Conservation (phyloP, 495 filamentous ascomycete species). For the Hypoxylon lienhwacheense region DNA sequence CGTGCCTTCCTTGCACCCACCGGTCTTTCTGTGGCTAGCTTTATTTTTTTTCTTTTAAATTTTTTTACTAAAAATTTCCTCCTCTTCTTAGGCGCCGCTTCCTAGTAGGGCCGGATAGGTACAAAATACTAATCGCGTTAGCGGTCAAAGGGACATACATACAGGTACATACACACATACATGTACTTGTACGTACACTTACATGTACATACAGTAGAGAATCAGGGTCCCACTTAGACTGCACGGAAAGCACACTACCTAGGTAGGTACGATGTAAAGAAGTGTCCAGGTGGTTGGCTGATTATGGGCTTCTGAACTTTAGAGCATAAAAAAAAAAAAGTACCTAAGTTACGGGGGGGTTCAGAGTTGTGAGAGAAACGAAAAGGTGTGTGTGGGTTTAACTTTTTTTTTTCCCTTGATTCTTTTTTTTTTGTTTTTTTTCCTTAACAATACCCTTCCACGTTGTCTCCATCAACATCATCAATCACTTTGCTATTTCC, state of each 20-base stretch:
- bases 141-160: constrained; percentile 35
- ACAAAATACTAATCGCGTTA: constrained; percentile 6
- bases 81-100: too few relatives aligned
- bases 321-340: not conserved
- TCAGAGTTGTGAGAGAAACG: not conserved
- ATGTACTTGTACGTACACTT: too few relatives aligned
- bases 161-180: too few relatives aligned
- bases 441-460: too few relatives aligned
- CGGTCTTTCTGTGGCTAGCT: constrained; percentile 21
- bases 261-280: too few relatives aligned
- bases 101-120: too few relatives aligned
- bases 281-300: constrained; percentile 25
- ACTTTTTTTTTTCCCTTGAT: constrained; percentile 26
- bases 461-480: constrained; percentile 29
- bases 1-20: constrained; percentile 18
- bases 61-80: constrained; percentile 10
- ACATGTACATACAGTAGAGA: too few relatives aligned
- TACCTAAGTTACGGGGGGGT: not conserved
- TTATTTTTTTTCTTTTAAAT: not conserved
- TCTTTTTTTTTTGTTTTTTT: too few relatives aligned
- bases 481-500: constrained; percentile 31
- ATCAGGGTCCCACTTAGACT: constrained; percentile 23
- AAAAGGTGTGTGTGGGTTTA: constrained; percentile 22
- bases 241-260: not conserved
- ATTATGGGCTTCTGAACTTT: constrained; percentile 10